Conservation (phyloP, 1,284 basidiomycete genomes). For the Apiotrichum brassicae region DNA sequence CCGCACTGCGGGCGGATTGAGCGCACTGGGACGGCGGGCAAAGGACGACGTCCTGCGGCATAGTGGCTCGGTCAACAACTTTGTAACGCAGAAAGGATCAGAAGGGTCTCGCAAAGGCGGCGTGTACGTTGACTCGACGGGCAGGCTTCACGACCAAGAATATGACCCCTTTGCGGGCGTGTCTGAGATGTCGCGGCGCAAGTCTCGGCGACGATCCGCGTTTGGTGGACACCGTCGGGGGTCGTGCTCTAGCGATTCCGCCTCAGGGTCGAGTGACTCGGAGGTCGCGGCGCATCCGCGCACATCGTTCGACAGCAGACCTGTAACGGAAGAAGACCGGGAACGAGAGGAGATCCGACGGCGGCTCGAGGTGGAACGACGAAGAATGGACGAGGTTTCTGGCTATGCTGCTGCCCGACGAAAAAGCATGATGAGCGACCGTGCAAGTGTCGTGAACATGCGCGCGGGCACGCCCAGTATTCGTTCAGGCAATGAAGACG, state of each 20-base stretch:
- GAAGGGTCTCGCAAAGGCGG: conserved; percentile 12
- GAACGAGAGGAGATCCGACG: conserved; percentile 30
- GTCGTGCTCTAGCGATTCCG: conserved; percentile 9
- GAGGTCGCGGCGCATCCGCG: not conserved
- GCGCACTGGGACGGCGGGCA: conserved; percentile 11
- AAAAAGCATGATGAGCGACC: conserved; percentile 36
- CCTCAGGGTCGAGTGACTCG: conserved; percentile 6
- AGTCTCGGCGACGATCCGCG: conserved; percentile 35
- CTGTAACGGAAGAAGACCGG: conserved; percentile 2
- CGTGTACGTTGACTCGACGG: conserved; percentile 42
- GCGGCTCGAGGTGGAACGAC: conserved; percentile 35
- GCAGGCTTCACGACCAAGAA: conserved; percentile 45
- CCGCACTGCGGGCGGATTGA: conserved; percentile 31
- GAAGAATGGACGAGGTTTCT: conserved; percentile 37
- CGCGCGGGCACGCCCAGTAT: conserved; percentile 27
- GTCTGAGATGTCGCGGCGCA: conserved; percentile 34
- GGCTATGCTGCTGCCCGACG: conserved; percentile 34
- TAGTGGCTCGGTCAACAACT: conserved; percentile 5
- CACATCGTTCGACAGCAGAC: not conserved
- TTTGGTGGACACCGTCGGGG: conserved; percentile 36
- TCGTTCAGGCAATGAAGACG: conserved; percentile 11
- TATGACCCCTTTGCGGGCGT: conserved; percentile 46
- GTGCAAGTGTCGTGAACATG: conserved; percentile 17
- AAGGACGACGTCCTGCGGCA: conserved; percentile 16
- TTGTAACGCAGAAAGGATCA: not conserved